Evolutionary conservation across 2,329 filamentous ascomycete species (phyloP), one percentile per base, ranked within the genome.

Genomic region (Aspergillus sp.): DNA sequence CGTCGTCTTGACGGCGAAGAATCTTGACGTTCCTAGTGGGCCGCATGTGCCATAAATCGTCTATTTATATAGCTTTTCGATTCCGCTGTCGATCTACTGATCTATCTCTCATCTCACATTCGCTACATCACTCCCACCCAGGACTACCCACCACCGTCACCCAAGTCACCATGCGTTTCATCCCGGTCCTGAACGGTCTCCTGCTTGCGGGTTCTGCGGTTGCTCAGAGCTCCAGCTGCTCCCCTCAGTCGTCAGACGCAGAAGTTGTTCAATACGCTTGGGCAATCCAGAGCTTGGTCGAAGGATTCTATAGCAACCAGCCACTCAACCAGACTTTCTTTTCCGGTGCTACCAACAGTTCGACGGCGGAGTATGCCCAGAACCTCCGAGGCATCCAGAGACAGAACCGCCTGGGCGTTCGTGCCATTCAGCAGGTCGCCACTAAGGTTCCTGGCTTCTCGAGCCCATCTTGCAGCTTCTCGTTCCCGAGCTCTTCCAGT

Each of bases 381-480:
- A 69, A 71, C 53, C 57, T 71, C 48, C 56, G 53, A 22, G 68
- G 68, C 13, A 61, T 71, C 5, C 59, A 64, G 53, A 57, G 62
- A 17, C 59, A 67, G 43, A 68, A 64, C 54, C 66, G 63, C 17
- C 60, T 69, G 18, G 63, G 63, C 17, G 52, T 66, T 26, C 60
- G 59, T n/a, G 68, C 67, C n/a, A 54, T 68, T 17, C 60, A 64
- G 56, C 60, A 65, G 22, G 44, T 68, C 42, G 57, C 57, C 38
- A 39, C 47, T 8, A 54, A 54, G 22, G 52, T 62, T 2, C 43
- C 64, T 9, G 56, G 54, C 44, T 71, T 64, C 58, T 49, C 43
- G 3, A 24, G 53, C 20, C 68, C 66, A 5, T 38, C 47, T 3
- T 71, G 68, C 63, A 55, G 56, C 39, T 68, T 62, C 63, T 64